Conservation (phyloP, 106 monocot species). For the Gastrodia elata region DNA sequence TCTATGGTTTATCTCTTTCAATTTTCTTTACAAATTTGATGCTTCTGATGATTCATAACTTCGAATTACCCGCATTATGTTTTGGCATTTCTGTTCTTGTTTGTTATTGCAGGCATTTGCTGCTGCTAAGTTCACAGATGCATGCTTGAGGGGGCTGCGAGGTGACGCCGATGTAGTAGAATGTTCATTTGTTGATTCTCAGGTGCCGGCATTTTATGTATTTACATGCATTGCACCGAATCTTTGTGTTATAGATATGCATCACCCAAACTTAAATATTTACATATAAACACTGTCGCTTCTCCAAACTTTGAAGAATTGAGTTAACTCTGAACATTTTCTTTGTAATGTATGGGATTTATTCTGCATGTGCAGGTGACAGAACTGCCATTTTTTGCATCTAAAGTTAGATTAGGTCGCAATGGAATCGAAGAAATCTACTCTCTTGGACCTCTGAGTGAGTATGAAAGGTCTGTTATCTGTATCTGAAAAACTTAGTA, state of each 20-base stretch:
- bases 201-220: conserved; percentile 20
- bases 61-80: background rate
- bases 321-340: too few relatives aligned
- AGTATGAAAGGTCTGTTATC: conserved; percentile 23
- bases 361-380: conserved; percentile 26
- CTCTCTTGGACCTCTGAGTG: conserved; percentile 75
- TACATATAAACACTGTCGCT: too few relatives aligned
- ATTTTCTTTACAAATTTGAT: conserved; percentile 2
- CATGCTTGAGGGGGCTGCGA: conserved; percentile 62
- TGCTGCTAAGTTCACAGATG: conserved; percentile 86
- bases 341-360: background rate
- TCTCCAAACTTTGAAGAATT: too few relatives aligned
- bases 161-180: conserved; percentile 79
- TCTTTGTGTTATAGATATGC: too few relatives aligned
- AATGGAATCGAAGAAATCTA: conserved; percentile 64
- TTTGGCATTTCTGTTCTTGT: background rate
- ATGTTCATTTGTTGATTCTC: conserved; percentile 74
- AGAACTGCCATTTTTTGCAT: conserved; percentile 86
- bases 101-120: conserved; percentile 59
- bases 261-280: background rate
- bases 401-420: conserved; percentile 73
- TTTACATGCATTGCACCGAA: too few relatives aligned
- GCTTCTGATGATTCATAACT: background rate
- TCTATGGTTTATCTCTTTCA: conserved; percentile 43
- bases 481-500: background rate